These are phyloP conservation scores for Aspergillus pseudoviridinutans DNA, from an alignment of 2,329 filamentous ascomycete species.

Conservation along the genomic window DNA sequence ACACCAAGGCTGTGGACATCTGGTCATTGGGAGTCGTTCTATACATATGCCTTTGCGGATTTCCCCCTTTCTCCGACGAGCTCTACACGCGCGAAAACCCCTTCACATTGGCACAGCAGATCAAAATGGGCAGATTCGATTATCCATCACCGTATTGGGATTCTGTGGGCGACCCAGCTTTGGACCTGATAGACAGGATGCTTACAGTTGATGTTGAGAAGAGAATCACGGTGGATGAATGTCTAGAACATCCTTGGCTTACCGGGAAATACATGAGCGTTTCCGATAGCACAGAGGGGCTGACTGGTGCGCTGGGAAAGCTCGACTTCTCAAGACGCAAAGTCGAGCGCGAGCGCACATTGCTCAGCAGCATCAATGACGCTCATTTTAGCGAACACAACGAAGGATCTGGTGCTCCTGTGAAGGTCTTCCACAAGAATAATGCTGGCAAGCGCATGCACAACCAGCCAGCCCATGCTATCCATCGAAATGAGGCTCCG, in stretches of 20 bases:
- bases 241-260: slow-evolving; percentile 87
- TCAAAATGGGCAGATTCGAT: slow-evolving; percentile 81
- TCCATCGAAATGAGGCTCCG: slow-evolving; percentile 50
- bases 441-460: slow-evolving; percentile 45
- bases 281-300: slow-evolving; percentile 84
- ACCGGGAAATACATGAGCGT: slow-evolving; percentile 58
- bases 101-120: slow-evolving; percentile 82
- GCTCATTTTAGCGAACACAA: slow-evolving; percentile 61
- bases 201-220: slow-evolving; percentile 79
- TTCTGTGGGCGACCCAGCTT: slow-evolving; percentile 75
- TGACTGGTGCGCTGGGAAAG: slow-evolving; percentile 78
- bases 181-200: slow-evolving; percentile 95
- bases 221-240: slow-evolving; percentile 85
- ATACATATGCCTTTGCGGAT: slow-evolving; percentile 95
- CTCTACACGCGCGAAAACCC: slow-evolving; percentile 77
- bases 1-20: slow-evolving; percentile 91
- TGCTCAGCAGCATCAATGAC: slow-evolving; percentile 78
- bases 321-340: slow-evolving; percentile 84
- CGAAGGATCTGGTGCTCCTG: slow-evolving; percentile 51
- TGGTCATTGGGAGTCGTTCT: slow-evolving; percentile 98
- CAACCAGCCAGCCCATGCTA: slow-evolving; percentile 35
- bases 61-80: slow-evolving; percentile 95
- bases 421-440: slow-evolving; percentile 77
- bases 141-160: slow-evolving; percentile 98
- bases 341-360: slow-evolving; percentile 73